Conservation (phyloP, 2,329 filamentous ascomycete species). For the Aspergillus fijiensis region DNA sequence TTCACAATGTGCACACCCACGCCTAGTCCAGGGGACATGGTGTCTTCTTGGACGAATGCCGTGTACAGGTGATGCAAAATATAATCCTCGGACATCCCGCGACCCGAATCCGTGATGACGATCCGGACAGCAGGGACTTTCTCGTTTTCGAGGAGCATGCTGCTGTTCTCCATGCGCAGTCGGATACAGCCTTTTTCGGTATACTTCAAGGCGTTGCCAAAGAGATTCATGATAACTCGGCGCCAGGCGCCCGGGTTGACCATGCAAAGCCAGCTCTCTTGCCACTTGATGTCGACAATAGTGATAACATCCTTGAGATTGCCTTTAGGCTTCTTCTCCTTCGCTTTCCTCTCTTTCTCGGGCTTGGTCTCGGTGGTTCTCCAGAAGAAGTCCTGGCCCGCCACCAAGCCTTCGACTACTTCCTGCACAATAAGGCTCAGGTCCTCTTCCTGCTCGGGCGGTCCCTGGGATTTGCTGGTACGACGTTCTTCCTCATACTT, state of each 20-base stretch:
- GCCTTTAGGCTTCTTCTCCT: background rate
- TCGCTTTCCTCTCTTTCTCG: background rate
- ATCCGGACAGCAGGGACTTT: constrained; percentile 14
- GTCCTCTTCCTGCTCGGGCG: background rate
- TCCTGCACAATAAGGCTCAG: background rate
- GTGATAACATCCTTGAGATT: constrained; percentile 3
- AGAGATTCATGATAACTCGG: constrained; percentile 14
- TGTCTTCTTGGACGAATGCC: constrained; percentile 61
- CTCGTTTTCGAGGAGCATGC: background rate
- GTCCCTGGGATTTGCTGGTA: background rate
- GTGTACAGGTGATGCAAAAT: constrained; percentile 45
- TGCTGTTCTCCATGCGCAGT: constrained; percentile 20
- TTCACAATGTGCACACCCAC: constrained; percentile 61
- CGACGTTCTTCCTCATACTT: background rate
- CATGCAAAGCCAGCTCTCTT: constrained; percentile 10
- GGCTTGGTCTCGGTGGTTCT: background rate
- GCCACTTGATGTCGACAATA: constrained; percentile 9
- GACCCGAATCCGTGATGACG: constrained; percentile 28
- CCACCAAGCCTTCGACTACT: background rate
- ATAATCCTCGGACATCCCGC: constrained; percentile 30
- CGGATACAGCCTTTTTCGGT: constrained; percentile 12
- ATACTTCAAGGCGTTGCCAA: constrained; percentile 15
- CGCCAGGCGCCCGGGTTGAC: constrained; percentile 13
- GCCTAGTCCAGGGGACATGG: constrained; percentile 56
- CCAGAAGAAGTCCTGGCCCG: background rate